phyloP scores from a whole-genome alignment of 2,329 filamentous ascomycete genomes.

The Rhinocladiella similis region DNA sequence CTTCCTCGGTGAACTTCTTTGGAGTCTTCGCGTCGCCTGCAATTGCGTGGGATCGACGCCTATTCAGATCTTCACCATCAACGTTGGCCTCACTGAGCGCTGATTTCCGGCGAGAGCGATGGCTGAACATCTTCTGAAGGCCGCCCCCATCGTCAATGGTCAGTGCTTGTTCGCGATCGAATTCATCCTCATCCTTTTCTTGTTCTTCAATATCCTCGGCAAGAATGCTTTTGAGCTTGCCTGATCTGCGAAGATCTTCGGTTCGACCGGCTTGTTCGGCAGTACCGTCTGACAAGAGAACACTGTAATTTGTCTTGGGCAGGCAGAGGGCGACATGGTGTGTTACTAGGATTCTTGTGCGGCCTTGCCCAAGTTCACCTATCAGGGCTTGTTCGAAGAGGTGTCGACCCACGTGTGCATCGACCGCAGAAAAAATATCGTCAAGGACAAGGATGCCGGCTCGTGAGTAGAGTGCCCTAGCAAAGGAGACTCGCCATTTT shows the following conservation, averaged over 20 bases:
- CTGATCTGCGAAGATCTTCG: conserved; percentile 53
- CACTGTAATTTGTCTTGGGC: conserved; percentile 69
- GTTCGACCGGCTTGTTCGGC: conserved; percentile 65
- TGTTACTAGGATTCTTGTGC: conserved; percentile 77
- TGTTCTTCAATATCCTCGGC: conserved; percentile 47
- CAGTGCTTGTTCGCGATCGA: conserved; percentile 36
- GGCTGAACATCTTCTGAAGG: conserved; percentile 48
- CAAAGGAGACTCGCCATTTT: conserved; percentile 78
- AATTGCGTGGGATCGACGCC: conserved; percentile 19
- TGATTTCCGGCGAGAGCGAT: conserved; percentile 22
- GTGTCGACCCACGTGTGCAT: conserved; percentile 77
- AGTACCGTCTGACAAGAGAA: conserved; percentile 69
- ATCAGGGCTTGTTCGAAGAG: conserved; percentile 75
- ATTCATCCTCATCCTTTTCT: conserved; percentile 41
- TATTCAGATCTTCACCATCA: conserved; percentile 12
- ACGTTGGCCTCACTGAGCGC: conserved; percentile 11
- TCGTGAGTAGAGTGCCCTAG: conserved; percentile 75
- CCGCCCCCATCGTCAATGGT: conserved; percentile 41
- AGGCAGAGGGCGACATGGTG: conserved; percentile 75
- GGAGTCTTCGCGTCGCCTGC: conserved; percentile 47
- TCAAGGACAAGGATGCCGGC: conserved; percentile 76
- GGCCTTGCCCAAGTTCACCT: conserved; percentile 66
- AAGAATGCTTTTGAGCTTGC: conserved; percentile 45
- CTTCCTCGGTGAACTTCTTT: conserved; percentile 75
- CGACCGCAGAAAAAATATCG: conserved; percentile 79